Base-by-base conservation (phyloP, 805 yeast species). In the Pichia kluyveri region DNA sequence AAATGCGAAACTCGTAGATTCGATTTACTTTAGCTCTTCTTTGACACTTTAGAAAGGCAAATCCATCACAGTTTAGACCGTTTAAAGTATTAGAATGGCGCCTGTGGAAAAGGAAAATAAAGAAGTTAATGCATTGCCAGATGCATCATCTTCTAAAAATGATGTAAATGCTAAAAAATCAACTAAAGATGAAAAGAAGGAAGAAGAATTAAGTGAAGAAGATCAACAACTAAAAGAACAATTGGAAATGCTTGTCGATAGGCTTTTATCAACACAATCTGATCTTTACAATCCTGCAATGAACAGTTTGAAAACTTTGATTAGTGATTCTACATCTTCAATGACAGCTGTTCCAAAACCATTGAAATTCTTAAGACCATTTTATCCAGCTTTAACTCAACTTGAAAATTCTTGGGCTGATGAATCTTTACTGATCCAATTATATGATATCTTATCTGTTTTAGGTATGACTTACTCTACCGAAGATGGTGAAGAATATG, bases 321-420 rank as follows among this genome's bases (percentile, higher is more conserved):
- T 93, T 59, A 80, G 87, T 55, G 95, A 93, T 47, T 86, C 97
- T 12, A 93, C 99, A 3, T 86, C 96, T 38, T 90, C 97, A 9
- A 93, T 93, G 97, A 93, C 99, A 2, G 99, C 99, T 3, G 99
- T 93, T 45, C 99, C 99, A 38, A 93, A 93, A 67, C 99, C 99
- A 6, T 77, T 93, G 69, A 95, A 93, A 71, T 93, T 93, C 63
- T 75, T 93, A 54, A 80, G 96, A 60, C 96, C 97, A 8, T 86
- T 81, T 60, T 93, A 83, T 62, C 81, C 83, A 19, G 59, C 73
- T n/a, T 72, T 93, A 59, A 77, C 79, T 34, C 75, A 71, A 47
- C 68, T 86, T 38, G 85, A 83, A 64, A 81, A 77, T 37, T 70
- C 72, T 36, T 88, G 96, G 96, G 67, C 72, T 12, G 55, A 57